Evolutionary conservation across 2,329 filamentous ascomycete genomes (phyloP), one percentile per base, ranked within the genome.

Genomic region (Tolypocladium tropicale): DNA sequence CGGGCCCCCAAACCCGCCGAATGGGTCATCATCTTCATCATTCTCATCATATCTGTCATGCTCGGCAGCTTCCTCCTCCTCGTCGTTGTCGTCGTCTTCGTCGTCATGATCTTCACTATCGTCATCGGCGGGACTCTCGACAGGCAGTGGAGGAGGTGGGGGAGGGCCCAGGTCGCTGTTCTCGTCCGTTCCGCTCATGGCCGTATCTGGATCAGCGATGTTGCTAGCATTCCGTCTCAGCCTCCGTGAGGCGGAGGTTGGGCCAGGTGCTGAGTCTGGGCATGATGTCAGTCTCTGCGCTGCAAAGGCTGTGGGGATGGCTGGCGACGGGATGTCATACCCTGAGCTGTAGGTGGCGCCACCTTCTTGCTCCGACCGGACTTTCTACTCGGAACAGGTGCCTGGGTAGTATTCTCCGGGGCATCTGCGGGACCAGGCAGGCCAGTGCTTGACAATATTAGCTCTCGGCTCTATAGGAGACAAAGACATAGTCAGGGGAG

Each of bases 111-210:
- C 63, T 41, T 65, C 64, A 65, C 59, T 72, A 67, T 69, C 65
- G 18, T 77, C 73, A 23, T 76, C 72, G 53, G 69, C 68, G 37
- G 69, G 70, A 46, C 61, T 59, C 23, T 68, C 63, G 41, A 61
- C 60, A 18, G 67, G 67, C 12, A 75, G 46, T 11, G 46, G 75
- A 3, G 75, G 75, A 0, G 78, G 75, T 0, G 77, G 73, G 6
- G 70, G 71, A 7, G 73, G 72, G 9, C 68, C 68, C 50, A 72
- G 69, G 25, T 73, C 65, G 36, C 72, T 72, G 36, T 75, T 76
- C 57, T 82, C 84, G 57, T 86, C 84, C 34, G 80, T 83, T 58
- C 88, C 86, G 52, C 83, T 84, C 85, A 92, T 91, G 34, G 79
- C 73, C 53, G 83, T 82, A 68, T 91, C 88, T 61, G 85, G 77